Evolutionary conservation across 2,329 filamentous ascomycete genomes (phyloP).

Genomic region (Diaporthe nobilis): DNA sequence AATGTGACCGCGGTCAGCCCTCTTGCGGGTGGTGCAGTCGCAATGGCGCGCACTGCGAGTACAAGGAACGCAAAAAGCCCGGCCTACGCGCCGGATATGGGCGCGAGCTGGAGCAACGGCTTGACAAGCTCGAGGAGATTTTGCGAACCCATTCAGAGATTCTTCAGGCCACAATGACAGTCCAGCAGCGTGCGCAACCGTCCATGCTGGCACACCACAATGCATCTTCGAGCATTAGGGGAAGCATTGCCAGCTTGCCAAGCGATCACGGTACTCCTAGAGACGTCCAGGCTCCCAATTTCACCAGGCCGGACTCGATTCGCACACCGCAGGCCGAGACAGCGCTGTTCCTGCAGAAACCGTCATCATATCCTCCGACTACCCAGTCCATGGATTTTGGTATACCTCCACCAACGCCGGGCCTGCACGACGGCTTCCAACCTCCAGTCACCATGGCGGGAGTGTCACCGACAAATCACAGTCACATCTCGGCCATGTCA

Average conservation of each 20-base stretch:
- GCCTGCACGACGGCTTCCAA: constrained; percentile 65
- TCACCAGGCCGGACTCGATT: constrained; percentile 64
- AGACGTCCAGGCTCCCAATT: constrained; percentile 59
- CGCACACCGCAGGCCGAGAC: constrained; percentile 68
- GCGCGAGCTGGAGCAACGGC: constrained; percentile 79
- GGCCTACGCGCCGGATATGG: constrained; percentile 78
- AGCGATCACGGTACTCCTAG: constrained; percentile 71
- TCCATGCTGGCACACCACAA: constrained; percentile 46
- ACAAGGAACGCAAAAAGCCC: constrained; percentile 78
- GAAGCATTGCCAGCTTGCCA: constrained; percentile 65
- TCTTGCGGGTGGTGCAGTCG: constrained; percentile 78
- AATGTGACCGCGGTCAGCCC: constrained; percentile 83
- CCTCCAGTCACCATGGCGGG: constrained; percentile 57
- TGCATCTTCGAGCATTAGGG: constrained; percentile 59
- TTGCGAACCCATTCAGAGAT: constrained; percentile 77
- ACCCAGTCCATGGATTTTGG: constrained; percentile 66
- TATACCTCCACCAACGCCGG: constrained; percentile 61
- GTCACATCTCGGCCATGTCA: constrained; percentile 48
- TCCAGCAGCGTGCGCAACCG: constrained; percentile 48
- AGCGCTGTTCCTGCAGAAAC: constrained; percentile 73
- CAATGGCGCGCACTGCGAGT: constrained; percentile 75
- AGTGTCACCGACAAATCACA: constrained; percentile 56
- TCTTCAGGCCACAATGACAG: constrained; percentile 68
- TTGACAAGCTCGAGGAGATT: constrained; percentile 78
- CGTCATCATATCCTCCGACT: constrained; percentile 62